phyloP scores from a whole-genome alignment of 192 early-diverging fungal species.

The Pilobolus umbonatus region DNA sequence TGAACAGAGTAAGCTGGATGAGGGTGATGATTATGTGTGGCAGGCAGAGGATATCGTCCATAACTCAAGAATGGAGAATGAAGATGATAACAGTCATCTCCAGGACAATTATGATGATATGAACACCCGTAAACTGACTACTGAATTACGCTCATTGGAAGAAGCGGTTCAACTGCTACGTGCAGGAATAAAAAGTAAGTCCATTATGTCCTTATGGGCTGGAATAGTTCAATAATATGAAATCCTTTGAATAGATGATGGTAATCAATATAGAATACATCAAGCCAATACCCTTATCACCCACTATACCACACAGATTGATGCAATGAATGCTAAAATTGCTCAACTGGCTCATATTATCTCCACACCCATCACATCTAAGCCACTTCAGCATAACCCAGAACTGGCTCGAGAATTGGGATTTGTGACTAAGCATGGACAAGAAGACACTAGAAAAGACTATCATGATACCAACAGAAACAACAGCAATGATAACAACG shows the following conservation, averaged over 20 bases:
- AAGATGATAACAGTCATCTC: background rate
- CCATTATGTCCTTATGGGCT: too few species aligned
- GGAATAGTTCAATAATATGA: too few species aligned
- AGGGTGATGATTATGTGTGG: conserved; percentile 22
- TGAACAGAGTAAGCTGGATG: conserved; percentile 2
- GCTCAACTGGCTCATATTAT: conserved; percentile 17
- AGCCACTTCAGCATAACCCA: conserved; percentile 19
- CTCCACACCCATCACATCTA: conserved; percentile 32
- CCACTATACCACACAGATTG: conserved; percentile 45
- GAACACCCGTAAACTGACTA: conserved; percentile 1
- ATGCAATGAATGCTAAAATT: conserved; percentile 34
- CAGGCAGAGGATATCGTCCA: conserved; percentile 30
- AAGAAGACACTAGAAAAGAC: too few species aligned
- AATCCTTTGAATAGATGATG: conserved; percentile 43
- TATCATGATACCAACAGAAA: conserved; percentile 3
- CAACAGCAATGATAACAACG: background rate
- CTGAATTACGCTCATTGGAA: conserved; percentile 48
- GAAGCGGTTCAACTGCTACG: conserved; percentile 62
- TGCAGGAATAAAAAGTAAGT: conserved; percentile 58
- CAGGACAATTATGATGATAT: background rate
- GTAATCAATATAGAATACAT: conserved; percentile 43
- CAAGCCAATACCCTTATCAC: conserved; percentile 40
- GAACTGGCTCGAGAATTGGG: conserved; percentile 37
- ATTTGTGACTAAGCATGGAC: conserved; percentile 22
- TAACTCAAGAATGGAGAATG: conserved; percentile 3